Conservation (phyloP, 2,329 filamentous ascomycete species). For the Trichoderma sp. region DNA sequence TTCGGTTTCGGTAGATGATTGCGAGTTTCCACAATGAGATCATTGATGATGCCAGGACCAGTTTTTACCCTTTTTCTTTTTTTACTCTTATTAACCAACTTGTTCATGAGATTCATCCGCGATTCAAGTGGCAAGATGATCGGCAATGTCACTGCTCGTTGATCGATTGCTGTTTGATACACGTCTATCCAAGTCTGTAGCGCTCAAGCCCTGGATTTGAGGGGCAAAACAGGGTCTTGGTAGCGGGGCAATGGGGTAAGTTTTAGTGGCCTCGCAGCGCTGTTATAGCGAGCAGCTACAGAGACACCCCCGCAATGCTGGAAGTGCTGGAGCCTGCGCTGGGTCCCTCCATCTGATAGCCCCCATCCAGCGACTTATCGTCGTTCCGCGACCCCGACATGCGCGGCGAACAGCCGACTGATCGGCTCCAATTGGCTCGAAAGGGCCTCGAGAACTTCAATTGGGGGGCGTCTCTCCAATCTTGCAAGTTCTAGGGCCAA, state of each 20-base stretch:
- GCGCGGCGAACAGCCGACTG: background rate
- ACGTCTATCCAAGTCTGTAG: background rate
- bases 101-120: background rate
- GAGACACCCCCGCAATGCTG: background rate
- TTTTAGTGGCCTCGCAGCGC: background rate
- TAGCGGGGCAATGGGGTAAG: conserved; percentile 15
- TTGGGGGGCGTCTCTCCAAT: conserved; percentile 8
- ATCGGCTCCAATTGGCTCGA: conserved; percentile 13
- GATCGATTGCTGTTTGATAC: background rate
- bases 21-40: conserved; percentile 10
- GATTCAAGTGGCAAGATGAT: conserved; percentile 6
- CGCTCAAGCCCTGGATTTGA: background rate
- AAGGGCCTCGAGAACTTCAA: conserved; percentile 4
- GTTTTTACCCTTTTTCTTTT: background rate
- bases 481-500: background rate
- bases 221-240: conserved; percentile 12
- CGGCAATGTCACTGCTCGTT: background rate
- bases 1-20: background rate
- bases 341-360: conserved; percentile 6
- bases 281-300: background rate
- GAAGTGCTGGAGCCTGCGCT: conserved; percentile 25
- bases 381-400: background rate
- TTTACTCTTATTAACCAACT: background rate
- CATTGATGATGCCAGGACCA: background rate
- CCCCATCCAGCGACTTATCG: background rate